A percentile compares a stretch with the other conserved stretches of the same genome.
phyloP scores from a whole-genome alignment of 257 asterid genomes.

The Echium plantagineum region DNA sequence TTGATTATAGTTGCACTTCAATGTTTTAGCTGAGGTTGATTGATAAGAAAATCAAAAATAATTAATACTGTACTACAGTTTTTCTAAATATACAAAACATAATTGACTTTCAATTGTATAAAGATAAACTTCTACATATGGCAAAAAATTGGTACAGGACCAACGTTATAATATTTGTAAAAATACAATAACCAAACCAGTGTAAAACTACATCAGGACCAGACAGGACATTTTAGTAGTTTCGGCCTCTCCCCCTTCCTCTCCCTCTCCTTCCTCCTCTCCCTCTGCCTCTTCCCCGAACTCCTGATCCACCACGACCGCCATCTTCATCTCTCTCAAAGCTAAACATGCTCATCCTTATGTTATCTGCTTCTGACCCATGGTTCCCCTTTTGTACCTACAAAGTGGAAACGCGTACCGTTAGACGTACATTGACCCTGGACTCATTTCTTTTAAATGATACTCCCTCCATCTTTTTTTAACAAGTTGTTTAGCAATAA shows the following conservation, averaged over 20 bases:
- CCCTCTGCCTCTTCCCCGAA: slow-evolving; percentile 58
- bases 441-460: neutral
- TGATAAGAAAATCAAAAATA: too few species aligned
- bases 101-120: too few species aligned
- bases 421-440: neutral
- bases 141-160: too few species aligned
- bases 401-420: slow-evolving; percentile 11
- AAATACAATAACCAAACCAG: too few species aligned
- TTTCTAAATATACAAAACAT: too few species aligned
- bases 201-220: neutral
- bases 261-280: slow-evolving; percentile 46
- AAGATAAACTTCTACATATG: too few species aligned
- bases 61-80: too few species aligned
- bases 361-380: slow-evolving; percentile 38
- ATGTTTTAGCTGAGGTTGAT: too few species aligned
- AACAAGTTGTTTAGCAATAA: too few species aligned
- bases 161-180: too few species aligned
- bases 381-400: slow-evolving; percentile 40
- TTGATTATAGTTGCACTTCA: too few species aligned
- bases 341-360: slow-evolving; percentile 68
- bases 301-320: slow-evolving; percentile 29
- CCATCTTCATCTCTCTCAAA: slow-evolving; percentile 46
- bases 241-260: slow-evolving; percentile 34
- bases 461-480: too few species aligned
- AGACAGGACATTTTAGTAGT: neutral